Percentiles rank a stretch among this genome's conserved stretches.
phyloP scores from a whole-genome alignment of 2,329 filamentous ascomycete species.

The Aspergillus unguis region DNA sequence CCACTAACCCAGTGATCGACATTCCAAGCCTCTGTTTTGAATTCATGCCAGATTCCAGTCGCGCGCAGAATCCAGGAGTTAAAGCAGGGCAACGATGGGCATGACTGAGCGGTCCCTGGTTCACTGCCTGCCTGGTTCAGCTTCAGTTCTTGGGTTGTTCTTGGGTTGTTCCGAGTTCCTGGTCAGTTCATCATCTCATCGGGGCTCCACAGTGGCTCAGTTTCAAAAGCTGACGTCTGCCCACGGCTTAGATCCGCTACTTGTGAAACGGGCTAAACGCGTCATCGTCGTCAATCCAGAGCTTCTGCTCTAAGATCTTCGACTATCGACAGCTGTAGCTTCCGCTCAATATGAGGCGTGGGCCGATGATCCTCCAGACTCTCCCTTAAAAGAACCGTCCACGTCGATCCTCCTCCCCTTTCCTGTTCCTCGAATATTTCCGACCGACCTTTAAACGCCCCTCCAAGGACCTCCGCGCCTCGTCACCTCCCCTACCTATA shows the following conservation, averaged over 20 bases:
- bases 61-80: no score
- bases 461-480: not conserved
- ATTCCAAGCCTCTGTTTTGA: not conserved
- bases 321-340: not conserved
- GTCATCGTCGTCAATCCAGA: constrained; percentile 11
- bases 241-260: not conserved
- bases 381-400: not conserved
- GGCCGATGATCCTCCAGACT: constrained; percentile 20
- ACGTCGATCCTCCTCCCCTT: constrained; percentile 6
- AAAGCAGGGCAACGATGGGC: not conserved
- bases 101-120: not conserved
- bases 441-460: not conserved
- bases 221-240: constrained; percentile 7
- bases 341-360: constrained; percentile 18
- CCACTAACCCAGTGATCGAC: not conserved
- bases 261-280: constrained; percentile 16
- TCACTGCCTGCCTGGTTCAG: not conserved
- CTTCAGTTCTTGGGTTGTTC: not conserved
- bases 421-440: not conserved
- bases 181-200: not conserved
- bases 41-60: not conserved
- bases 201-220: constrained; percentile 7
- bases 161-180: not conserved
- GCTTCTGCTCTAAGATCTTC: not conserved
- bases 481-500: not conserved